These are phyloP conservation scores for Populus ilicifolia DNA, from an alignment of 345 rosid species.

Conservation along the genomic window DNA sequence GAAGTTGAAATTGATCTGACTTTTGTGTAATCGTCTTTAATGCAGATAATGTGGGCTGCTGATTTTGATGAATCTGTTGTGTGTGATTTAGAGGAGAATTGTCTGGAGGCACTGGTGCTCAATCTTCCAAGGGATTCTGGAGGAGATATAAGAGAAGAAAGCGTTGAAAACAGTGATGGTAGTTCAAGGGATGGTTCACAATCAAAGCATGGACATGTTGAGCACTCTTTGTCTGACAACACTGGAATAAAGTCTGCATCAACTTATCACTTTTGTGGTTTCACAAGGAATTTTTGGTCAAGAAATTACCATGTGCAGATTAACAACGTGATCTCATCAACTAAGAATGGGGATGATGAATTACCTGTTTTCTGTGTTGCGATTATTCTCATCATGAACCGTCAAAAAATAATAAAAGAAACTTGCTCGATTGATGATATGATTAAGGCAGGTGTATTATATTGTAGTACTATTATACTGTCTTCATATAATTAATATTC, in stretches of 20 bases:
- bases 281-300: conserved; percentile 65
- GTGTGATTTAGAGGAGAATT: conserved; percentile 56
- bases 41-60: conserved; percentile 99
- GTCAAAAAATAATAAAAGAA: conserved; percentile 77
- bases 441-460: conserved; percentile 65
- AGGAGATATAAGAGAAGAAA: conserved; percentile 43
- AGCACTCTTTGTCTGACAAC: conserved; percentile 37
- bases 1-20: neutral
- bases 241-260: conserved; percentile 50
- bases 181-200: conserved; percentile 38
- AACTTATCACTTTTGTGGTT: conserved; percentile 62
- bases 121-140: conserved; percentile 45
- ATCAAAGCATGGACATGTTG: conserved; percentile 41
- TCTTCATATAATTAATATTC: neutral
- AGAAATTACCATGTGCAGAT: conserved; percentile 52
- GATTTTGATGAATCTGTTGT: conserved; percentile 66
- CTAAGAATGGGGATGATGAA: conserved; percentile 58
- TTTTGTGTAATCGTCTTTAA: conserved; percentile 15
- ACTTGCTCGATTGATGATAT: conserved; percentile 81
- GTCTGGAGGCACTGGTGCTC: conserved; percentile 66
- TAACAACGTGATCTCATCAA: conserved; percentile 44
- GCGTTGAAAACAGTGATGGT: conserved; percentile 34
- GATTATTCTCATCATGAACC: conserved; percentile 79
- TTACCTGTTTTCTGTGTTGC: conserved; percentile 92
- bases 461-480: neutral